Conservation (phyloP, 2,329 filamentous ascomycete genomes). For the Daldinia eschscholtzii region DNA sequence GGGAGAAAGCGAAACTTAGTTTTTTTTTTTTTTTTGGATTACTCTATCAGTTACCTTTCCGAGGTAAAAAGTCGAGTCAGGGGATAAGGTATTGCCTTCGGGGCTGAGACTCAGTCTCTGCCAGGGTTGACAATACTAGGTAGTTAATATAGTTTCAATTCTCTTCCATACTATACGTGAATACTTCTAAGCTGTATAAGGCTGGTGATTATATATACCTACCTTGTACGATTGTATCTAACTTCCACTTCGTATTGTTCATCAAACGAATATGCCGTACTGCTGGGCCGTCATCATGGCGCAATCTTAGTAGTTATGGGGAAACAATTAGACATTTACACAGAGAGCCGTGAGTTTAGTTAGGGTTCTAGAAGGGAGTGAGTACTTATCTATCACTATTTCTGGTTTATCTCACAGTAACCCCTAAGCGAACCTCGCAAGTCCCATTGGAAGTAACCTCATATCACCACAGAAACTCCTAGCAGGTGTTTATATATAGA, state of each 20-base stretch:
- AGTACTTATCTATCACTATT: background rate
- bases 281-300: background rate
- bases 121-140: background rate
- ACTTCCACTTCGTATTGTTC: background rate
- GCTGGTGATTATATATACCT: background rate
- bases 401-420: background rate
- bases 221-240: background rate
- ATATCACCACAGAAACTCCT: background rate
- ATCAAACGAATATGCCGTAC: background rate
- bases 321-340: background rate
- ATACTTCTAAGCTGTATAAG: background rate
- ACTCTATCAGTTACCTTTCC: background rate
- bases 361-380: background rate
- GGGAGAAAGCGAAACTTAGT: background rate
- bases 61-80: background rate
- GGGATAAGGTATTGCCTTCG: background rate
- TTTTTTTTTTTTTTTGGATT: too few species aligned
- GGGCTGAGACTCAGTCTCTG: background rate
- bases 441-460: background rate
- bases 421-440: background rate
- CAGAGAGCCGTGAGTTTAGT: background rate
- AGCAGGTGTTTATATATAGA: background rate
- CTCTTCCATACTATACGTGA: background rate
- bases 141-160: background rate
- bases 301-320: background rate